phyloP scores from a whole-genome alignment of 345 rosid genomes.

The Limnanthes douglasii region DNA sequence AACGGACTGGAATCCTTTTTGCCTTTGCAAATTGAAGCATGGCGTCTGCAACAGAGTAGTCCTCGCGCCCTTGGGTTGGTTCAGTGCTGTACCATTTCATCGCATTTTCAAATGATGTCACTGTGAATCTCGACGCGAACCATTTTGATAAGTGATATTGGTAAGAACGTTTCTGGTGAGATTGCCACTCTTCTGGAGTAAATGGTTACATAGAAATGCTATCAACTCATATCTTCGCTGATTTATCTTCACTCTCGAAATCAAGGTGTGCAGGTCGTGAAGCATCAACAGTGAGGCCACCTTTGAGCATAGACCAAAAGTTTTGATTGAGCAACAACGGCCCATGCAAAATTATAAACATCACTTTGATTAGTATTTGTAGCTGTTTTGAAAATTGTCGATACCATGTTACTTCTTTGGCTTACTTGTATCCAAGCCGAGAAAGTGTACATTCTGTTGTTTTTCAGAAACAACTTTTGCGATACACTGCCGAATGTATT shows the following conservation, averaged over 20 bases:
- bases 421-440: constrained; percentile 63
- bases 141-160: constrained; percentile 42
- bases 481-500: too few species aligned
- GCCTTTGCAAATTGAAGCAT: constrained; percentile 35
- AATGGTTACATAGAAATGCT: constrained; percentile 76
- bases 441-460: constrained; percentile 35
- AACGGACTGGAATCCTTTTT: constrained; percentile 32
- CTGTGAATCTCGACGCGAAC: constrained; percentile 56
- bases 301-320: constrained; percentile 92
- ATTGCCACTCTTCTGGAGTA: constrained; percentile 50
- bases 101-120: constrained; percentile 51
- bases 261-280: constrained; percentile 49
- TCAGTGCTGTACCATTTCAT: constrained; percentile 82
- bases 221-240: constrained; percentile 62
- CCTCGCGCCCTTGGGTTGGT: constrained; percentile 19
- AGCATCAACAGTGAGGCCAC: constrained; percentile 47
- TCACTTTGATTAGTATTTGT: too few species aligned
- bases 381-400: constrained; percentile 29
- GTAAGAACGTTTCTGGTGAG: constrained; percentile 62
- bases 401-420: constrained; percentile 18
- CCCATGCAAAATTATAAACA: constrained; percentile 31
- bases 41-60: constrained; percentile 41
- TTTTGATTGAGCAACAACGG: constrained; percentile 33
- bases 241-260: constrained; percentile 43
- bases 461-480: constrained; percentile 23